Evolutionary conservation across 495 filamentous ascomycete genomes (phyloP), one percentile per base, ranked within the genome.

Genomic region (Penicillium soppii): DNA sequence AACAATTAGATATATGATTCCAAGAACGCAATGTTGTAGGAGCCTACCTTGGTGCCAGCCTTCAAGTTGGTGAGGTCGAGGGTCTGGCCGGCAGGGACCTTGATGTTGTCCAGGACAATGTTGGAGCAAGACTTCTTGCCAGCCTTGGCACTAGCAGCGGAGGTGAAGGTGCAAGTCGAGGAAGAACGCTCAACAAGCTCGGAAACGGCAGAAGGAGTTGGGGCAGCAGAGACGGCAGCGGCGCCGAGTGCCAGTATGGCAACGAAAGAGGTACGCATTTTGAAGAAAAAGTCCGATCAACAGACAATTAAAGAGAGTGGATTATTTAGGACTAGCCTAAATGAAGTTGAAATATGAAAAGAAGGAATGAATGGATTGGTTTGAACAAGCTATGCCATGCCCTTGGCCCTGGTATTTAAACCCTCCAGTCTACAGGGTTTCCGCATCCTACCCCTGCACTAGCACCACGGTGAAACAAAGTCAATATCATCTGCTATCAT

Each of bases 1-100:
- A 4, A 6, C 5, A 25, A 21, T 47, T 17, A 37, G 22, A 16
- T 17, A 1, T 22, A 8, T 4, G 19, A 9, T 32, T 33, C n/a
- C 35, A 7, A 2, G n/a, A 12, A 13, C 10, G 6, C n/a, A 6
- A 17, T 9, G 17, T 1, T 16, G 29, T 7, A 20, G 30, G 50
- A 16, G 20, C 35, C 5, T 62, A 76, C 73, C 46, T 66, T 67
- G 8, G 78, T 75, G 23, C 73, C 76, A 7, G 62, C 49, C 16
- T 67, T 68, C 25, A 80, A 65, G 8, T 67, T 62, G n/a, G 73
- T 68, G 33, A 83, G 61, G 47, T 82, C 74, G 5, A 83, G 68
- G 5, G 78, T 79, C 32, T 69, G 62, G 9, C 80, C 80, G 6
- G 79, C 72, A 20, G 79, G 79, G 2, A 83, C 79, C 13, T 66